Evolutionary conservation across 2,329 filamentous ascomycete species (phyloP).

Genomic region (Exutisphaerella laricina): DNA sequence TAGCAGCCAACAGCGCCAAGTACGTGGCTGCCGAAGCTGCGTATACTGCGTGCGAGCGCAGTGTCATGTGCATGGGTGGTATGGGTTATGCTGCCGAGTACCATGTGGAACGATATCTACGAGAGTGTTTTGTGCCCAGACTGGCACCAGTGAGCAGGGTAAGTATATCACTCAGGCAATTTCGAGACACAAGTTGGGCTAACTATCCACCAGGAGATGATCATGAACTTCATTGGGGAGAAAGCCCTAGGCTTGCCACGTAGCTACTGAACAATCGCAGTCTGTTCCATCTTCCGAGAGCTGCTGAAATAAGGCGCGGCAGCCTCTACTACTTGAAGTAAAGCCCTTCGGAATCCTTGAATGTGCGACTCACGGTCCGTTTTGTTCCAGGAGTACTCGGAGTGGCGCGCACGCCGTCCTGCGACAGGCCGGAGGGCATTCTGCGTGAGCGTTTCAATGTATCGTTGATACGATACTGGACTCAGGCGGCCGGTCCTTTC

Average conservation of each 20-base stretch:
- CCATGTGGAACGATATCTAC: slow-evolving; percentile 56
- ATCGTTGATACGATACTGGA: too few relatives aligned
- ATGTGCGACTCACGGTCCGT: too few relatives aligned
- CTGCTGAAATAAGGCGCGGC: too few relatives aligned
- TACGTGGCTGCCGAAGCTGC: slow-evolving; percentile 57
- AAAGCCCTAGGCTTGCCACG: slow-evolving; percentile 61
- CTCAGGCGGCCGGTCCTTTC: too few relatives aligned
- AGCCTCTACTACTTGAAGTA: too few relatives aligned
- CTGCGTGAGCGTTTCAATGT: too few relatives aligned
- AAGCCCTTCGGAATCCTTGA: too few relatives aligned
- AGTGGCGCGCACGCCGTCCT: too few relatives aligned
- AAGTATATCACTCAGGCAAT: slow-evolving; percentile 18
- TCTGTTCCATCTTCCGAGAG: too few relatives aligned
- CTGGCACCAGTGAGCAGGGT: slow-evolving; percentile 55
- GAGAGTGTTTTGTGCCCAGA: slow-evolving; percentile 54
- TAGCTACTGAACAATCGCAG: slow-evolving; percentile 60
- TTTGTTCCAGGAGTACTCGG: too few relatives aligned
- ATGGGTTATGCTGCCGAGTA: slow-evolving; percentile 62
- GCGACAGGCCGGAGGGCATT: too few relatives aligned
- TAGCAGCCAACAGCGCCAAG: slow-evolving; percentile 54
- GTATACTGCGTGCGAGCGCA: slow-evolving; percentile 55
- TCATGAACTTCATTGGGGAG: slow-evolving; percentile 66
- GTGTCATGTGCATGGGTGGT: slow-evolving; percentile 54
- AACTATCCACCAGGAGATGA: slow-evolving; percentile 56
- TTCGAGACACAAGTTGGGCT: neutral